phyloP scores from a whole-genome alignment of 2,329 filamentous ascomycete genomes.

The Penicillium freii region DNA sequence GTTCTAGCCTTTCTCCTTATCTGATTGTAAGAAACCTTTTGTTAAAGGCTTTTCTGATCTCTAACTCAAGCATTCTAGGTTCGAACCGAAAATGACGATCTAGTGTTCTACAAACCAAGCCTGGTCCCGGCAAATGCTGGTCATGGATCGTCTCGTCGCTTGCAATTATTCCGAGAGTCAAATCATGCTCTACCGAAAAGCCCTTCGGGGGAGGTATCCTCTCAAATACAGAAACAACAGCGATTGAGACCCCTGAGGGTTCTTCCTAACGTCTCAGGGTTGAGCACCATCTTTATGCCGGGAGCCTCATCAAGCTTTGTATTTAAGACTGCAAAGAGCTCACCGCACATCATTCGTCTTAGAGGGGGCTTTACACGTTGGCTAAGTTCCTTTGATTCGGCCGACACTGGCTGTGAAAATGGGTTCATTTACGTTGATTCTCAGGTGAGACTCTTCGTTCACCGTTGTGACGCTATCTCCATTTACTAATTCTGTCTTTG shows the following conservation, averaged over 20 bases:
- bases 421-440: constrained; percentile 82
- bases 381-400: constrained; percentile 70
- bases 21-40: constrained; percentile 64
- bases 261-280: constrained; percentile 62
- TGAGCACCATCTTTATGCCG: constrained; percentile 77
- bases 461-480: background rate
- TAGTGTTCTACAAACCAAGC: constrained; percentile 84
- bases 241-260: constrained; percentile 47
- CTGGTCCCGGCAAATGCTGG: constrained; percentile 37
- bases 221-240: constrained; percentile 23
- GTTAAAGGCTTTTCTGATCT: background rate
- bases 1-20: constrained; percentile 67
- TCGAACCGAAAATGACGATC: constrained; percentile 74
- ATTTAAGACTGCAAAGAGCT: constrained; percentile 74
- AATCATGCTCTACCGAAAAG: constrained; percentile 66
- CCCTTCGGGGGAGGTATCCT: constrained; percentile 52
- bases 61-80: constrained; percentile 50
- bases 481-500: constrained; percentile 13
- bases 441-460: constrained; percentile 35
- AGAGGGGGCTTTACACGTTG: constrained; percentile 66
- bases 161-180: constrained; percentile 74
- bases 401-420: constrained; percentile 65
- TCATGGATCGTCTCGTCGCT: constrained; percentile 27
- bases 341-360: constrained; percentile 71
- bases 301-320: constrained; percentile 78